phyloP scores from a whole-genome alignment of 257 asterid genomes.

The Vinca minor region DNA sequence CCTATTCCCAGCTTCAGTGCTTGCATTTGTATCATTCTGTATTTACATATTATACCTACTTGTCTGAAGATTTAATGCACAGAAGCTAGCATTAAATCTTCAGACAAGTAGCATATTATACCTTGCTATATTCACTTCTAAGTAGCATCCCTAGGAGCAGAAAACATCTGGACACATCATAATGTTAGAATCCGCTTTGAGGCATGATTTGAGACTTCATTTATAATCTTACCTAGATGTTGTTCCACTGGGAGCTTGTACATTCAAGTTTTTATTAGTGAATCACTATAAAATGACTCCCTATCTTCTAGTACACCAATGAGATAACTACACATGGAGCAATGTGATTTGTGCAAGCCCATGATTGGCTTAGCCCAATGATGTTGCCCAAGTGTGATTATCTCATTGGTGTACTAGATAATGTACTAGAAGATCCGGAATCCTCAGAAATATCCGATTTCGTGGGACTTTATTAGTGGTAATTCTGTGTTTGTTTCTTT shows the following conservation, averaged over 20 bases:
- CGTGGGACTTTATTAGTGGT: background rate
- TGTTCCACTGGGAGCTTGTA: background rate
- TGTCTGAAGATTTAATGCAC: background rate
- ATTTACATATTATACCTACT: no score
- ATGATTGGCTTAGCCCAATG: no score
- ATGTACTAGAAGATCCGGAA: no score
- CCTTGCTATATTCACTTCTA: background rate
- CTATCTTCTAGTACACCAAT: no score
- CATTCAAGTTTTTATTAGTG: background rate
- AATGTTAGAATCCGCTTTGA: background rate
- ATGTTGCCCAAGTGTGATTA: no score
- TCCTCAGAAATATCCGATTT: background rate
- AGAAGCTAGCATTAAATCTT: background rate
- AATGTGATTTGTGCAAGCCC: no score
- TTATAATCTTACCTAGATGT: background rate
- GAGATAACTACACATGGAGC: no score
- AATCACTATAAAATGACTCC: no score
- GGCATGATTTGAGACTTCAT: background rate
- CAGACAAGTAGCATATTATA: no score
- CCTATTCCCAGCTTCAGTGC: background rate
- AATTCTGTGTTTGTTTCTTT: background rate
- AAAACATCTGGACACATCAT: background rate
- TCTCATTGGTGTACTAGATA: no score
- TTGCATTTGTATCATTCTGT: background rate
- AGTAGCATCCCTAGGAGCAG: background rate